Conservation (phyloP, 192 early-diverging fungal genomes). For the Coemansia sp. region DNA sequence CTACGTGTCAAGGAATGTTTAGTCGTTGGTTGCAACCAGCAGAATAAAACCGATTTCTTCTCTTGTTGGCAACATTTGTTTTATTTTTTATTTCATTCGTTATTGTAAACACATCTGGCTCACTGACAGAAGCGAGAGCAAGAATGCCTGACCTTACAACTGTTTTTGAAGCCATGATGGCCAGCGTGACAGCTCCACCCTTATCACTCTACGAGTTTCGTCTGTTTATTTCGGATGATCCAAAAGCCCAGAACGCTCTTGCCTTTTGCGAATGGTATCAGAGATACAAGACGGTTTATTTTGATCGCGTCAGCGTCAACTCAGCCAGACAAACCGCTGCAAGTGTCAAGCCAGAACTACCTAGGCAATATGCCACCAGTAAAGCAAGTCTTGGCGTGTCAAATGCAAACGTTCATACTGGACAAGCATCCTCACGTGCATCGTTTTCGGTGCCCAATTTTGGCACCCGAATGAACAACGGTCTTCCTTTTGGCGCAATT, state of each 20-base stretch:
- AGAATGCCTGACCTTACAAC: conserved; percentile 17
- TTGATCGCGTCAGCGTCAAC: conserved; percentile 20
- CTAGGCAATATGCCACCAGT: background rate
- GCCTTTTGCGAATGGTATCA: conserved; percentile 52
- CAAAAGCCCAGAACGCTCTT: conserved; percentile 33
- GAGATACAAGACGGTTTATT: conserved; percentile 41
- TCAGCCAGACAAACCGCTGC: conserved; percentile 10
- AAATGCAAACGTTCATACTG: background rate
- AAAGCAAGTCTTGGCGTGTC: background rate
- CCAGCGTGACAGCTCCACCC: conserved; percentile 32
- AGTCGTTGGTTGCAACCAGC: too few species aligned
- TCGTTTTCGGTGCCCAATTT: conserved; percentile 27
- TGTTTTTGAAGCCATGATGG: conserved; percentile 48
- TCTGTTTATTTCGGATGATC: conserved; percentile 27
- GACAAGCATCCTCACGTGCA: conserved; percentile 4
- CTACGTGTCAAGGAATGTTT: too few species aligned
- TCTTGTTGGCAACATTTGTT: background rate
- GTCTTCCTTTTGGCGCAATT: background rate
- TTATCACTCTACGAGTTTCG: conserved; percentile 45
- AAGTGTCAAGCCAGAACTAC: conserved; percentile 8
- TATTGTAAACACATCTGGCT: background rate
- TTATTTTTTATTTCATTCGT: background rate
- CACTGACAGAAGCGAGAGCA: background rate
- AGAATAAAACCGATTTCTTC: background rate
- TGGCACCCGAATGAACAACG: background rate